Conservation (phyloP, 768 basidiomycete genomes). For the Podaxis mareebaensis region DNA sequence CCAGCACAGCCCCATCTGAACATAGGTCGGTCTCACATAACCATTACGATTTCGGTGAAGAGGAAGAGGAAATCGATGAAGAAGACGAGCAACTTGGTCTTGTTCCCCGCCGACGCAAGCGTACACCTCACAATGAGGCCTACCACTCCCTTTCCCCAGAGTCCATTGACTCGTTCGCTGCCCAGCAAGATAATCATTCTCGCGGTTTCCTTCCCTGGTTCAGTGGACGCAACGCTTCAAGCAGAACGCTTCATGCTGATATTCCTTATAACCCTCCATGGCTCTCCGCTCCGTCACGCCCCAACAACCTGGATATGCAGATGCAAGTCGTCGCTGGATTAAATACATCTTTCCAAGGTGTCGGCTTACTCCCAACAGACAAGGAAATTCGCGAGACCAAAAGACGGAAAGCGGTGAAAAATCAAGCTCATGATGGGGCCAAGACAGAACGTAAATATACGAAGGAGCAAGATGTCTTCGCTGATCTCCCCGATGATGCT, state of each 20-base stretch:
- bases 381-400: slow-evolving; percentile 32
- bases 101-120: slow-evolving; percentile 33
- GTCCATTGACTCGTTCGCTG: slow-evolving; percentile 45
- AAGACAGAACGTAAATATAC: slow-evolving; percentile 32
- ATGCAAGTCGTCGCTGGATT: slow-evolving; percentile 64
- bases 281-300: slow-evolving; percentile 64
- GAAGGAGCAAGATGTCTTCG: slow-evolving; percentile 46
- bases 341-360: slow-evolving; percentile 77
- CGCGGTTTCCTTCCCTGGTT: slow-evolving; percentile 28
- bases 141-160: slow-evolving; percentile 60
- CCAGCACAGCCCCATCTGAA: not conserved
- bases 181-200: slow-evolving; percentile 29
- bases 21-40: not conserved
- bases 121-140: slow-evolving; percentile 64
- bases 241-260: slow-evolving; percentile 22
- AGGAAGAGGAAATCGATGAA: slow-evolving; percentile 31
- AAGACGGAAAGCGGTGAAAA: slow-evolving; percentile 15
- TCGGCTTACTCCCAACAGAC: slow-evolving; percentile 68
- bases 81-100: slow-evolving; percentile 37
- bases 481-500: slow-evolving; percentile 63
- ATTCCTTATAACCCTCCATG: slow-evolving; percentile 48
- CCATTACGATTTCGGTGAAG: slow-evolving; percentile 24
- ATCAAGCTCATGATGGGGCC: slow-evolving; percentile 19
- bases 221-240: slow-evolving; percentile 23
- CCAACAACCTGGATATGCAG: slow-evolving; percentile 66